Base-by-base conservation (phyloP, 1,139 yeast species). In the Diutina ranongensis region DNA sequence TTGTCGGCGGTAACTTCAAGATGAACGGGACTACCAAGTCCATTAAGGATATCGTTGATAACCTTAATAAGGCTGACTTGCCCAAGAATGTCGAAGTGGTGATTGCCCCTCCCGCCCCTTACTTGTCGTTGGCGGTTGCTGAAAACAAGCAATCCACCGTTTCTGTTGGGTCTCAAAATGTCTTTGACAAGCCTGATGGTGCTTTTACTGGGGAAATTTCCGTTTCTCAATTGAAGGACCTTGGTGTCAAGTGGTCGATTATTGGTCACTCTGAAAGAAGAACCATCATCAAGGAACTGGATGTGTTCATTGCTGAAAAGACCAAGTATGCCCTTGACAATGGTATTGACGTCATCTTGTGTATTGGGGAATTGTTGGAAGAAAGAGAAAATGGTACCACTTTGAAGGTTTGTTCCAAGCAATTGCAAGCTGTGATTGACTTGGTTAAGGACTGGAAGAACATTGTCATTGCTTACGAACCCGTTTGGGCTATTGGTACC, bases 401-500 rank as follows among this genome's bases (percentile, higher is more conserved):
- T 59, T 76, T 89, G 60, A 76, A 80, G 27, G 95, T 94, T 52
- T 83, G 86, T 67, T 80, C 86, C 63, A 80, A 85, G 72, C 97
- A 92, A 78, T 76, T 92, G 65, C 78, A 80, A 56, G 97, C 97
- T 53, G 97, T 83, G 51, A 71, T 85, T 60, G 84, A 79, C 64
- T 73, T 82, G 56, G 82, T 89, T 53, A 67, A 76, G 58, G 97
- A 89, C 79, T 92, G 98, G 98, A 62, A 83, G 54, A 76, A 85
- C 68, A 75, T 92, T 57, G 98, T 92, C 55, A 74, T 94, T 67
- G 99, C 98, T 62, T 94, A 94, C 73, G 98, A 92, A 74, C 99
- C 99, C 59, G 96, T 92, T 57, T 92, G 98, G 98, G 99, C 99
- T 57, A 92, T 92, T 61, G 99, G 99, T 67, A 89, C 98, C 57